phyloP scores from a whole-genome alignment of 495 filamentous ascomycete genomes.

The Podospora didyma region DNA sequence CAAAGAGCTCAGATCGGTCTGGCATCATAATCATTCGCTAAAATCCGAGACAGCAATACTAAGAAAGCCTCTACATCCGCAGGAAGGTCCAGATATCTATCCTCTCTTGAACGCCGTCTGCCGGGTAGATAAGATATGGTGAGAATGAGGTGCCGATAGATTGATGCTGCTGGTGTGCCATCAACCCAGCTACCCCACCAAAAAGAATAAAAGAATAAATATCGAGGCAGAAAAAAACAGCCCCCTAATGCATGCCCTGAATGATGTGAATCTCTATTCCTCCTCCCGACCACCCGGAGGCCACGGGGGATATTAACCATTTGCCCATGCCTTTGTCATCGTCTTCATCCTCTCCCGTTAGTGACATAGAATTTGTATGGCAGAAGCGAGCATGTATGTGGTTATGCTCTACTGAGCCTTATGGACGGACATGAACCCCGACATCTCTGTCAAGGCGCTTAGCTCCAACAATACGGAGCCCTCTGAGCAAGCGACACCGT shows the following conservation, averaged over 20 bases:
- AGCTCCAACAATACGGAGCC: too few relatives aligned
- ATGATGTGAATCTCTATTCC: constrained; percentile 4
- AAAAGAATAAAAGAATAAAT: not conserved
- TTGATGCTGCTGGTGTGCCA: not conserved
- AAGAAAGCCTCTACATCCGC: not conserved
- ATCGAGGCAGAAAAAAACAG: not conserved
- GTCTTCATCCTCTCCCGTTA: too few relatives aligned
- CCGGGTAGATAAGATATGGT: not conserved
- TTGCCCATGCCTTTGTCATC: not conserved
- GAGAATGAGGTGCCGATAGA: too few relatives aligned
- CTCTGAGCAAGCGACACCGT: too few relatives aligned
- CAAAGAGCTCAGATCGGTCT: not conserved
- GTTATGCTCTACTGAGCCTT: too few relatives aligned
- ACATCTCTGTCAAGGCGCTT: too few relatives aligned
- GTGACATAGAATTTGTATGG: too few relatives aligned
- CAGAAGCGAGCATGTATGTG: too few relatives aligned
- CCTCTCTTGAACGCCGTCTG: constrained; percentile 24
- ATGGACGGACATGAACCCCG: too few relatives aligned
- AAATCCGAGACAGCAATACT: not conserved
- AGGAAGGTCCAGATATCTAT: constrained; percentile 12
- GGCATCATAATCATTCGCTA: not conserved
- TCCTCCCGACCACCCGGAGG: constrained; percentile 7
- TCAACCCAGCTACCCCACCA: not conserved
- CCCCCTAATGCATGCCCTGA: constrained; percentile 21
- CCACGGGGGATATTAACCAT: constrained; percentile 10